Conservation (phyloP, 2,329 filamentous ascomycete genomes). For the Ophiostoma fasciatum region DNA sequence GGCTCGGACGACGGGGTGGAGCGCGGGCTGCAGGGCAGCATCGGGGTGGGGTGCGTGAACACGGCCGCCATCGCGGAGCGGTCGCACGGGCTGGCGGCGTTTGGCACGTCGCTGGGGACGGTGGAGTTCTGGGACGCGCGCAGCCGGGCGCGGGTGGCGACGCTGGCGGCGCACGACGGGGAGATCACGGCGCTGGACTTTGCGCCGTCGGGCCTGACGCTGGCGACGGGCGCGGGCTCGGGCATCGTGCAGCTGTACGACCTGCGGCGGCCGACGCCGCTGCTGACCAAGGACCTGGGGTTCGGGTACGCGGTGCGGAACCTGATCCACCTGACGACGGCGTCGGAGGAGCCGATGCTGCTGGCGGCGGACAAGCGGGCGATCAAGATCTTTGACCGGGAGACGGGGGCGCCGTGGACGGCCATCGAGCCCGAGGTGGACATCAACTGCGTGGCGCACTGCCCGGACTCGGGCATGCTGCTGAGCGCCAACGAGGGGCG, state of each 20-base stretch:
- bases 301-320: constrained; percentile 89
- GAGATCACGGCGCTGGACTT: constrained; percentile 84
- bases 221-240: constrained; percentile 76
- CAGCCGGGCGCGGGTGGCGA: constrained; percentile 64
- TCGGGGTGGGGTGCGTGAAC: constrained; percentile 76
- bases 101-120: constrained; percentile 88
- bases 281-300: constrained; percentile 88
- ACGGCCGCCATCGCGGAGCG: constrained; percentile 73
- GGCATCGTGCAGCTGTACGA: constrained; percentile 88
- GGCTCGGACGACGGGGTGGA: constrained; percentile 65
- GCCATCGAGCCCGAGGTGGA: constrained; percentile 91
- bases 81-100: constrained; percentile 80
- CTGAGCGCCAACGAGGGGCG: constrained; percentile 93
- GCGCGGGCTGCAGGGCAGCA: constrained; percentile 71
- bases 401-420: constrained; percentile 78
- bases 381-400: constrained; percentile 90
- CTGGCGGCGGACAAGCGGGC: constrained; percentile 87
- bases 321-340: constrained; percentile 55
- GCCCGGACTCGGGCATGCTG: constrained; percentile 84
- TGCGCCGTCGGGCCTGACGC: constrained; percentile 63
- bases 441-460: constrained; percentile 87
- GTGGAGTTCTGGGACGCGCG: constrained; percentile 95
- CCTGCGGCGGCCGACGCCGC: constrained; percentile 69
- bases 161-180: constrained; percentile 52
- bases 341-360: constrained; percentile 70